These are phyloP conservation scores for Acanthamoeba culbertsoni DNA, from an alignment of 208 protist genomes.

Conservation along the genomic window DNA sequence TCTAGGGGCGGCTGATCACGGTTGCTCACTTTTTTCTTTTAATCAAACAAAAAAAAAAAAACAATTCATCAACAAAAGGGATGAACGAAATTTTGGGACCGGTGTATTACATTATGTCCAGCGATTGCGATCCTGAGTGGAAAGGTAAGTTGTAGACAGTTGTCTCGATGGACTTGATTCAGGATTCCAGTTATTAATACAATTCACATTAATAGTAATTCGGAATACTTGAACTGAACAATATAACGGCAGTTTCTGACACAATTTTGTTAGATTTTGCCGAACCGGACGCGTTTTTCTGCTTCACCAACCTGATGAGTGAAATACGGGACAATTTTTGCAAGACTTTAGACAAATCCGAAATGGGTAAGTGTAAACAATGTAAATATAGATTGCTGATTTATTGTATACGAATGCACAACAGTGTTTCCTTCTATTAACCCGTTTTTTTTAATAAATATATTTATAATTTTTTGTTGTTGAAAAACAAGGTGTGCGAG, in stretches of 20 bases:
- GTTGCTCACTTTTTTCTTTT: neutral
- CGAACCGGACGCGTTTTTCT: slow-evolving; percentile 87
- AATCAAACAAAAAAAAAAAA: neutral
- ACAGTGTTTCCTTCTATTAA: too few relatives aligned
- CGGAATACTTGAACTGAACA: too few relatives aligned
- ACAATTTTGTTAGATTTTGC: slow-evolving; percentile 16
- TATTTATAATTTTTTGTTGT: neutral
- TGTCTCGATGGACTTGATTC: too few relatives aligned
- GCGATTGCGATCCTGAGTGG: slow-evolving; percentile 50
- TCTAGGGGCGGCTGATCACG: neutral
- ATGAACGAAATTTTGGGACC: slow-evolving; percentile 87
- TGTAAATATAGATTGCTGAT: too few relatives aligned
- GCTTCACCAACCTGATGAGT: slow-evolving; percentile 84
- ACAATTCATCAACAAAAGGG: slow-evolving; percentile 57
- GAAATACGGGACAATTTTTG: slow-evolving; percentile 77
- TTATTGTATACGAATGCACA: too few relatives aligned
- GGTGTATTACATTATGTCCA: slow-evolving; percentile 85
- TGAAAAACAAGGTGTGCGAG: neutral
- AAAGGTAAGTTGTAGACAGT: neutral
- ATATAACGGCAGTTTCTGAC: too few relatives aligned
- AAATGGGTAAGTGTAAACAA: slow-evolving; percentile 55
- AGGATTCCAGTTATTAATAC: too few relatives aligned
- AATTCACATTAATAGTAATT: too few relatives aligned
- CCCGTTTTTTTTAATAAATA: neutral
- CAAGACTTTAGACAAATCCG: slow-evolving; percentile 67